Evolutionary conservation across 148 eudicot genomes (phyloP), one percentile per base, ranked within the genome.

Genomic region (Persicaria tinctoria): DNA sequence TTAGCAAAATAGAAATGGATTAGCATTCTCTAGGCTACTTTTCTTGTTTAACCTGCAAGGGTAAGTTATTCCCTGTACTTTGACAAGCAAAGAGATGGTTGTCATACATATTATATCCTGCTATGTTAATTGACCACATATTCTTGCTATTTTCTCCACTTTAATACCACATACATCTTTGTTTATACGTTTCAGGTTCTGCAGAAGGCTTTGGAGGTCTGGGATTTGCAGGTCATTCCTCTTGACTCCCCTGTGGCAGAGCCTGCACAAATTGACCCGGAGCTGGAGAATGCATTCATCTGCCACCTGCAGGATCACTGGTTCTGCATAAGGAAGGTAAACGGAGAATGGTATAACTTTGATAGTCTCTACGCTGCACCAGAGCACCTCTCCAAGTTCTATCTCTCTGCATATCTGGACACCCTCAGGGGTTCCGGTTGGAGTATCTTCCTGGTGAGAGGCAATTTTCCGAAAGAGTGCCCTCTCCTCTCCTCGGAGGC

Each of bases 241-340:
- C 83, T 92, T 14, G 84, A 89, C 78, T 84, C 91, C 46, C 97
- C 98, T 1, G 96, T 85, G 46, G 98, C 98, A 0, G 97, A 85
- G 80, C 89, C 93, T 6, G 97, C 97, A 45, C 96, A 95, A 75
- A 79, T 92, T 44, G 97, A 95, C 73, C 98, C 97, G 4, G 97
- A 92, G 79, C 83, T 80, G 32, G 97, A 90, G 85, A 90, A 81
- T 45, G 98, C 90, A 51, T 95, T 95, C 76, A 92, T 95, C 51
- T 95, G 98, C 68, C 96, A 95, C 77, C 76, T 95, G 74, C 91
- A 92, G 66, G 92, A 95, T 75, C 98, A 95, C 81, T 95, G 98
- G 98, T 95, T 92, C 76, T 90, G 96, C 81, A 90, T 95, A 75
- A 82, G 98, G 81, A 95, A 92, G 85, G 97, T 95, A n/a, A 90